phyloP scores from a whole-genome alignment of 169 alveolate genomes.

The Eimeria sp. region DNA sequence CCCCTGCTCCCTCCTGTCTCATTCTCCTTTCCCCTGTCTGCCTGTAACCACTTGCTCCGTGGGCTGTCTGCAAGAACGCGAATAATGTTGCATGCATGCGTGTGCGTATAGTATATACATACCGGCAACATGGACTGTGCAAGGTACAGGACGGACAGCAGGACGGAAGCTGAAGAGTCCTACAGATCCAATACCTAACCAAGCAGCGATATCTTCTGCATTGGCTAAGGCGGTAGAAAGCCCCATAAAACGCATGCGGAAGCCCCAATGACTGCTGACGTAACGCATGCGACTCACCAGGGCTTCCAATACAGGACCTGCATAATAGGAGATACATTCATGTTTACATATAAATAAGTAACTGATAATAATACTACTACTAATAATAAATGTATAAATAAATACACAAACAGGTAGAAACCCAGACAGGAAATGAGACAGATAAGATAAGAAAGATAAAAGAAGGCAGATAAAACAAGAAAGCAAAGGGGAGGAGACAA shows the following conservation, averaged over 20 bases:
- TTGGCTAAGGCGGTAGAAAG: constrained; percentile 99
- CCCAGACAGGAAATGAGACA: neutral
- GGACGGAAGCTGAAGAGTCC: constrained; percentile 99
- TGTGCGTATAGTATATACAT: neutral
- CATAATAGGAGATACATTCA: too few relatives aligned
- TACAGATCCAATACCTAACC: constrained; percentile 98
- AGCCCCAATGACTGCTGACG: constrained; percentile 94
- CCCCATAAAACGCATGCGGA: constrained; percentile 96
- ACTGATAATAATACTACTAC: too few relatives aligned
- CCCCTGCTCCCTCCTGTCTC: too few relatives aligned
- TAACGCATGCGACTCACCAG: constrained; percentile 98
- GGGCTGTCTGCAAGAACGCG: too few relatives aligned
- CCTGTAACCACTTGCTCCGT: neutral
- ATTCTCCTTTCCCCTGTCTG: neutral
- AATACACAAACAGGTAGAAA: neutral
- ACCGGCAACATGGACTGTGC: constrained; percentile 98
- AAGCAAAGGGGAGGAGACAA: neutral
- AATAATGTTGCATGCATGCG: too few relatives aligned
- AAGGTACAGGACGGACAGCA: constrained; percentile 99
- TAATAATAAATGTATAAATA: too few relatives aligned
- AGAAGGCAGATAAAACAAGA: neutral
- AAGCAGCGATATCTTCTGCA: constrained; percentile 98
- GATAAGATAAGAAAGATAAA: neutral
- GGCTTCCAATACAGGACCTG: constrained; percentile 99
- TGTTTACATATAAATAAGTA: too few relatives aligned